Evolutionary conservation across 805 yeast species (phyloP), one percentile per base, ranked within the genome.

Genomic region (Wickerhamomyces alni): DNA sequence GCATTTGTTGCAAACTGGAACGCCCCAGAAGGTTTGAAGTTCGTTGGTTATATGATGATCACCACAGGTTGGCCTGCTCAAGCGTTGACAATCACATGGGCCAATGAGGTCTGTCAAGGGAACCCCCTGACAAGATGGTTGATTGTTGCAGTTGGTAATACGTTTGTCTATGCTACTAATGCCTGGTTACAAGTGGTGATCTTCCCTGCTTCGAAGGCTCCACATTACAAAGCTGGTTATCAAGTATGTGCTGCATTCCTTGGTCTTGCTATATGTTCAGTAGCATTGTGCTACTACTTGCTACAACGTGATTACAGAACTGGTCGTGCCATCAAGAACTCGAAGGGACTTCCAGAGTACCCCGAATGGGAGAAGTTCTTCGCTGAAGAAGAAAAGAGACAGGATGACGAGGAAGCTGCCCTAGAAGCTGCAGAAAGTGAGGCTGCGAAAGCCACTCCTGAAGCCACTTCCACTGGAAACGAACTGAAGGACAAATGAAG

Each of bases 271-370:
- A 26, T 41, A 11, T 22, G 41, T 8, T 38, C 39, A 8, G 45
- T 44, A 13, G 37, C 31, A 10, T 13, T 41, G 3, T 41, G 44
- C 27, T 38, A 52, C 28, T 55, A 57, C 42, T 54, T 65, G 33
- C 64, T 66, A 46, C 65, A 64, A 42, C 51, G 65, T 36, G 70
- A 68, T 44, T 71, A 67, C 43, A 54, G 59, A 38, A 52, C 46
- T 21, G 47, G 47, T 4, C 27, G 37, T 18, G 47, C 47, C 16
- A 32, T 44, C 18, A 41, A 41, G 37, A 44, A 38, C 36, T 30
- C 33, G 2, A 35, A 38, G 15, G 47, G 47, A 5, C 30, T 44
- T 13, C 47, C 47, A 12, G 45, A 36, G n/a, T 44, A 44, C 27
- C 47, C 47, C 11, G 41, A 36, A 17, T 44, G 45, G 45, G 47